These are phyloP conservation scores for Sporothrix mexicana DNA, from an alignment of 2,329 filamentous ascomycete genomes.

Conservation along the genomic window DNA sequence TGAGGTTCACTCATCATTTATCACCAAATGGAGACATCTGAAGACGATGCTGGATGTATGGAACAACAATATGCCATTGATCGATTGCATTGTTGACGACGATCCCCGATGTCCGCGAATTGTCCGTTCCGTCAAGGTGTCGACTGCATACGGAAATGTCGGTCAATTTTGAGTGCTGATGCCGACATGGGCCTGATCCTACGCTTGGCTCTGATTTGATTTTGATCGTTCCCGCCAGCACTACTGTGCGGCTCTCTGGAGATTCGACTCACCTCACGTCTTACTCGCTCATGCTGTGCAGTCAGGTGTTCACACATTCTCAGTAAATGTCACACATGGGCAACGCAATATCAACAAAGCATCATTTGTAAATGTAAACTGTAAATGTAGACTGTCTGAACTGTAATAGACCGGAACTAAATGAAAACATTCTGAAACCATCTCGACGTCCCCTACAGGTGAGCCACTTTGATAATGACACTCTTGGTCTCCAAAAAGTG, in stretches of 20 bases:
- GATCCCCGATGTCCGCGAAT: background rate
- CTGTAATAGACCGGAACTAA: background rate
- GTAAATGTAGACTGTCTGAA: background rate
- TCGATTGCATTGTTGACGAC: background rate
- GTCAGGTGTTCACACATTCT: background rate
- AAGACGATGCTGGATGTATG: background rate
- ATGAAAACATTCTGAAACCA: background rate
- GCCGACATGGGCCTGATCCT: background rate
- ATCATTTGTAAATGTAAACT: background rate
- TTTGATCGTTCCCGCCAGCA: background rate
- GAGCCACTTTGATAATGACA: conserved; percentile 40
- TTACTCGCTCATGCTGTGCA: background rate
- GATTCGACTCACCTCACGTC: background rate
- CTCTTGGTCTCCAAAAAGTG: conserved; percentile 44
- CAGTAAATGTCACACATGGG: background rate
- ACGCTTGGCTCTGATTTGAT: background rate
- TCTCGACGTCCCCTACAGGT: background rate
- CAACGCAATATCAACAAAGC: background rate
- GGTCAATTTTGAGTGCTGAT: background rate
- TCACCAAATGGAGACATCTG: background rate
- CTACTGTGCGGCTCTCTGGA: background rate
- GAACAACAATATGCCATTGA: conserved; percentile 1
- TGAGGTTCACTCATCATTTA: background rate
- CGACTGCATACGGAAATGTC: background rate
- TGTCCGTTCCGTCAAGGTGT: no score